phyloP scores from a whole-genome alignment of 2,329 filamentous ascomycete genomes.

The Fusarium sacchari region DNA sequence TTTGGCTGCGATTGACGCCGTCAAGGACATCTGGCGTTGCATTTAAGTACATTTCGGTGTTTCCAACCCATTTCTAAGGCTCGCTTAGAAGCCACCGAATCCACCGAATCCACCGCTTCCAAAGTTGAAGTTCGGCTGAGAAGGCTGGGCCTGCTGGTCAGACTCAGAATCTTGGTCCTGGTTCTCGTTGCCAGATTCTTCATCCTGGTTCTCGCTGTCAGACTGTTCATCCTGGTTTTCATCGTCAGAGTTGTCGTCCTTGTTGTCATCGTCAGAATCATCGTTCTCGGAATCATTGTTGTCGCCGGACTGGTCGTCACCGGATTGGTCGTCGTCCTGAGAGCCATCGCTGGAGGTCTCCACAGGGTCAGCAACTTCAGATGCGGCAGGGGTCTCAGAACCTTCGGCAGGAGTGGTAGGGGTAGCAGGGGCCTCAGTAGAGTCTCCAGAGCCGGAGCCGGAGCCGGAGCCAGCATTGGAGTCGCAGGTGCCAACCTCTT shows the following conservation, averaged over 20 bases:
- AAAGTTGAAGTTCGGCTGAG: not conserved
- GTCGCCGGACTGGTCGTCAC: not conserved
- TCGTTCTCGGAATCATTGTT: not conserved
- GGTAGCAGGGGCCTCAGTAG: slow-evolving; percentile 11
- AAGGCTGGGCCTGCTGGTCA: not conserved
- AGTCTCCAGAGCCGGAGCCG: slow-evolving; percentile 1
- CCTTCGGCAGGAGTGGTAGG: not conserved
- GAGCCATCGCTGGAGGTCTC: slow-evolving; percentile 5
- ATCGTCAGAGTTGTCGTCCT: not conserved
- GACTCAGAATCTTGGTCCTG: not conserved
- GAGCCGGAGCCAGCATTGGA: slow-evolving; percentile 5
- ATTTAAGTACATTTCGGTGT: no score
- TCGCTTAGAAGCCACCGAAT: slow-evolving; percentile 2
- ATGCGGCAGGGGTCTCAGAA: not conserved
- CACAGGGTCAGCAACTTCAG: slow-evolving; percentile 1
- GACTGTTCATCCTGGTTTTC: not conserved
- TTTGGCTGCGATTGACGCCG: not conserved
- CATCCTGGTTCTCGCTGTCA: not conserved
- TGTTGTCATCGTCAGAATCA: not conserved
- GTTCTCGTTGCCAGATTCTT: not conserved
- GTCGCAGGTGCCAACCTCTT: slow-evolving; percentile 37
- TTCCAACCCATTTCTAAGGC: accelerated
- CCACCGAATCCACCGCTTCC: slow-evolving; percentile 2
- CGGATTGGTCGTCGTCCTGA: not conserved
- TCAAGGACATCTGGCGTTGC: not conserved